Evolutionary conservation across 1,284 basidiomycete genomes (phyloP), one percentile per base, ranked within the genome.

Genomic region (Fistulinella cinereoalba): DNA sequence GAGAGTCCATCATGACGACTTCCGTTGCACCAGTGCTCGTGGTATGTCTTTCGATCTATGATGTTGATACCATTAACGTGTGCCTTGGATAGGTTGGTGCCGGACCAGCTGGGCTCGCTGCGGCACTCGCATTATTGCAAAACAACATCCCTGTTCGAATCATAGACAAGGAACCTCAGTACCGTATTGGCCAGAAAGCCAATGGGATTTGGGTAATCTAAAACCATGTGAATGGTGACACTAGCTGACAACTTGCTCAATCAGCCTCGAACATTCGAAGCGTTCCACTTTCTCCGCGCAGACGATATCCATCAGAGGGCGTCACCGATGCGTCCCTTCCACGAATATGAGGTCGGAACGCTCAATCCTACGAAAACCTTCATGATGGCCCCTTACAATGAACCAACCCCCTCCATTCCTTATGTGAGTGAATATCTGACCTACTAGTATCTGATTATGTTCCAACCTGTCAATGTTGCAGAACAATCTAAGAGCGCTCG

Each of bases 81-180:
- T 7, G 21, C 24, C 13, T 16, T 28, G 13, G 9, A 6, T 71
- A 79, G 51, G 70, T 72, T 37, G 78, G 77, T 4, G 75, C 71
- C 24, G 79, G 77, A 12, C 71, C 78, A 28, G 58, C 75, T 0
- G 79, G 78, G 18, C 67, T 80, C 31, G 68, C 68, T 11, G 70
- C 69, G n/a, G 78, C 78, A 0, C 70, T 72, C 12, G 66, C 72
- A 0, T 64, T 80, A 19, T 57, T 73, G 37, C 65, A 66, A 39
- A 68, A 71, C 29, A 66, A 71, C 59, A 72, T 18, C n/a, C n/a
- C n/a, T n/a, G n/a, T n/a, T n/a, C n/a, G n/a, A n/a, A n/a, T n/a
- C n/a, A n/a, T n/a, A n/a, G 61, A 71, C 19, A 72, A 67, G 43
- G 58, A 56, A 12, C 41, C 29, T 3, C 47, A 54, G 0, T 46